Conservation (phyloP, 305 asterid species). For the Andrographis paniculata region DNA sequence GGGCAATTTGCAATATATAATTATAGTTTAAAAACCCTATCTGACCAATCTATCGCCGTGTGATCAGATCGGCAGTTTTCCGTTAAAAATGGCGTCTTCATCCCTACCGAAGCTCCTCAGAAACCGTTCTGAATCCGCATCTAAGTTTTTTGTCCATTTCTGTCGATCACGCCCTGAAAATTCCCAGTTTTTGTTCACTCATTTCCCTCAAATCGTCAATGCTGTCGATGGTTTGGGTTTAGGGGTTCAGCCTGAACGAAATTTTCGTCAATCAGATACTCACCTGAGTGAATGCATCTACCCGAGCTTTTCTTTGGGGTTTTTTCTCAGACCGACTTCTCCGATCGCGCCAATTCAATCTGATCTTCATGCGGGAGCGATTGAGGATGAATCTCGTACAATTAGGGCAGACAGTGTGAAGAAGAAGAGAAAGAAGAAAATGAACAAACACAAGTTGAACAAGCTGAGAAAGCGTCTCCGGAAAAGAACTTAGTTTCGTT, state of each 20-base stretch:
- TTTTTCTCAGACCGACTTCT: slow-evolving; percentile 38
- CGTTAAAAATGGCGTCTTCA: slow-evolving; percentile 36
- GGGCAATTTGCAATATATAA: too few relatives aligned
- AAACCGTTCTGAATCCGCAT: slow-evolving; percentile 33
- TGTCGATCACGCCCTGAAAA: slow-evolving; percentile 23
- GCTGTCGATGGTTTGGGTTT: slow-evolving; percentile 19
- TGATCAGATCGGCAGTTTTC: not conserved
- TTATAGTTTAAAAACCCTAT: not conserved
- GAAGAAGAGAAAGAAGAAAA: slow-evolving; percentile 87
- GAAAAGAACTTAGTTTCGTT: slow-evolving; percentile 41
- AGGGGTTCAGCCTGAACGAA: slow-evolving; percentile 9
- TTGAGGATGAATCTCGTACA: slow-evolving; percentile 28
- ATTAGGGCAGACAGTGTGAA: slow-evolving; percentile 74
- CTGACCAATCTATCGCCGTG: not conserved
- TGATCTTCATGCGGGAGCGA: slow-evolving; percentile 21
- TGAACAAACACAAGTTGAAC: slow-evolving; percentile 81
- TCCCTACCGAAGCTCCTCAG: slow-evolving; percentile 39
- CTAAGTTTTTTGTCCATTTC: slow-evolving; percentile 24
- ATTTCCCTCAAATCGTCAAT: slow-evolving; percentile 1
- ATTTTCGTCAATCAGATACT: slow-evolving; percentile 13
- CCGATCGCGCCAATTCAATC: slow-evolving; percentile 20
- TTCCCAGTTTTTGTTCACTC: slow-evolving; percentile 12
- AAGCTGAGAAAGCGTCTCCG: slow-evolving; percentile 59
- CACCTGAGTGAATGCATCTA: slow-evolving; percentile 18
- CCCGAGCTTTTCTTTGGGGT: slow-evolving; percentile 46